A percentile compares a stretch with the other conserved stretches of the same genome.
Conservation (phyloP, 805 yeast genomes). For the Kockiozyma suomiensis region DNA sequence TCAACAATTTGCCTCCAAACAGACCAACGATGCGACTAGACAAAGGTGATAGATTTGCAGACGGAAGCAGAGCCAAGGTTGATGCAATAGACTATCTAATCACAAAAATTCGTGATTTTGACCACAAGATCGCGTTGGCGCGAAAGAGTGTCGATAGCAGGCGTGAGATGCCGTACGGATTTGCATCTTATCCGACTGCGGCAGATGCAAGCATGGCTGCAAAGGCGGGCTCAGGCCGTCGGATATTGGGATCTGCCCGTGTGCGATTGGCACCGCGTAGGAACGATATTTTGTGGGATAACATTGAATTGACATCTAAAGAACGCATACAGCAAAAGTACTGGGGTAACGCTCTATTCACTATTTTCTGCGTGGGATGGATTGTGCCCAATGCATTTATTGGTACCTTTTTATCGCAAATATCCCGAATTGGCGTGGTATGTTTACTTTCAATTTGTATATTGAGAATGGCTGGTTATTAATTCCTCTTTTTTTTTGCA, state of each 20-base stretch:
- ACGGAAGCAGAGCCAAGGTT: constrained; percentile 29
- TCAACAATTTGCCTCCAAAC: constrained; percentile 35
- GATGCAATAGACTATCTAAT: constrained; percentile 40
- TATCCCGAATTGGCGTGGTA: constrained; percentile 42
- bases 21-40: constrained; percentile 34
- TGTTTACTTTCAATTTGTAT: background rate
- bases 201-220: constrained; percentile 38
- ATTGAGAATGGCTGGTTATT: background rate
- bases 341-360: constrained; percentile 42
- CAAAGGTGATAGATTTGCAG: constrained; percentile 3
- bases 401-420: constrained; percentile 46
- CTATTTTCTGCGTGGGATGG: constrained; percentile 42
- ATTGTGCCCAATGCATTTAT: constrained; percentile 47
- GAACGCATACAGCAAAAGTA: constrained; percentile 41
- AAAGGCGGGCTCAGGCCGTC: constrained; percentile 2
- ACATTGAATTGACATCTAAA: constrained; percentile 37
- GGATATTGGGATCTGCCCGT: constrained; percentile 24
- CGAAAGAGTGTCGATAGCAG: constrained; percentile 33
- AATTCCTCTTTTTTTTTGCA: too few species aligned
- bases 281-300: constrained; percentile 45
- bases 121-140: constrained; percentile 35
- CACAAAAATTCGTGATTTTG: constrained; percentile 31
- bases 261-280: constrained; percentile 43
- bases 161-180: constrained; percentile 41
- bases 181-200: constrained; percentile 39